Percentiles rank a stretch among this genome's conserved stretches.
These are phyloP conservation scores for Vanilla planifolia DNA, from an alignment of 106 monocot genomes.

Conservation along the genomic window DNA sequence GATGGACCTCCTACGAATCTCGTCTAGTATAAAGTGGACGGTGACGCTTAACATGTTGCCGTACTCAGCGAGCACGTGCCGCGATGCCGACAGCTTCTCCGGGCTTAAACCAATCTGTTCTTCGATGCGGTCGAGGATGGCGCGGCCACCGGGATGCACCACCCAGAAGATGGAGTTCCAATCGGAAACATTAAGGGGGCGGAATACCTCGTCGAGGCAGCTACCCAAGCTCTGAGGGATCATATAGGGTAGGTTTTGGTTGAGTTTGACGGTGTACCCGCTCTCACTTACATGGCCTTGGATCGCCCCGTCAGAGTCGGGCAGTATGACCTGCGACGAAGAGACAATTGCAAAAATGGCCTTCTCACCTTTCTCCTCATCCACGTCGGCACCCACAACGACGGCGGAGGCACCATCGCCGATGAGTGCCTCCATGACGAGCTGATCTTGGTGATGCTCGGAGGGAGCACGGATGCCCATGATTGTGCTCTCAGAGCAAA, in stretches of 20 bases:
- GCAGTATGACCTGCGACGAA: constrained; percentile 1
- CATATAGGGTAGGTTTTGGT: constrained; percentile 4
- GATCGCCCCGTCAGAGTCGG: constrained; percentile 4
- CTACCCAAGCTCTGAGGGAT: constrained; percentile 5
- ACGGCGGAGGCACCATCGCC: constrained; percentile 4
- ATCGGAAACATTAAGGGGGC: constrained; percentile 1
- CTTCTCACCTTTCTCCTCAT: neutral
- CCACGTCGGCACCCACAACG: neutral
- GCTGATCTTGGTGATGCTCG: neutral
- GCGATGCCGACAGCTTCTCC: constrained; percentile 10
- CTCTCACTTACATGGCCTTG: constrained; percentile 5
- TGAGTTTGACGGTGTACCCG: neutral
- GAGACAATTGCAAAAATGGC: constrained; percentile 11
- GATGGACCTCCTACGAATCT: neutral
- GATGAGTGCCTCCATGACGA: constrained; percentile 9
- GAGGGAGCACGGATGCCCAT: neutral
- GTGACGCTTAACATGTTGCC: constrained; percentile 20
- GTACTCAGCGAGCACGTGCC: constrained; percentile 13
- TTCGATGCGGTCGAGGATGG: constrained; percentile 7
- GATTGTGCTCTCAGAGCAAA: constrained; percentile 10
- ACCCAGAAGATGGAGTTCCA: constrained; percentile 12
- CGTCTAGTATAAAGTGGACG: constrained; percentile 9
- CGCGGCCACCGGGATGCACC: constrained; percentile 2
- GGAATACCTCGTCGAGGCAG: constrained; percentile 3
- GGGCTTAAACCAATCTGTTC: neutral